A percentile compares a stretch with the other conserved stretches of the same genome.
Conservation (phyloP, 2,329 filamentous ascomycete species). For the Aspergillus costaricaensis region DNA sequence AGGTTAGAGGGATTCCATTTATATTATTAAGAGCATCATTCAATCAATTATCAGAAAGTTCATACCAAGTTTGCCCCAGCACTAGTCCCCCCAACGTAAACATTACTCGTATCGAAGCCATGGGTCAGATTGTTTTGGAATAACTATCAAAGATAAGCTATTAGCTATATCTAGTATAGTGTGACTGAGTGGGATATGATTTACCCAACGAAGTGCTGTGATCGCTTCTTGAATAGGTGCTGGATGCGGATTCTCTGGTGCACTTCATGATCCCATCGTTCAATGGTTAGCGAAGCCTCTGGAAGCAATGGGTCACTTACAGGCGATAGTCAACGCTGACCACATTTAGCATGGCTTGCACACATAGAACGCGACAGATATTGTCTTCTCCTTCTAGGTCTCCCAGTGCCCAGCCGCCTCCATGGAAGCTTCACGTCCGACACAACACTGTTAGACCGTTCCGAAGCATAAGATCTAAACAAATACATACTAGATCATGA, state of each 20-base stretch:
- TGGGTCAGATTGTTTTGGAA: not conserved
- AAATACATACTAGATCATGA: not conserved
- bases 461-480: not conserved
- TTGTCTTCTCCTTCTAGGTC: not conserved
- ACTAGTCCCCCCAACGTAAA: not conserved
- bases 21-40: not conserved
- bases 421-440: not conserved
- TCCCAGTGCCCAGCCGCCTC: not conserved
- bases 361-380: not conserved
- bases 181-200: not conserved
- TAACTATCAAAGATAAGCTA: not conserved
- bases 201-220: not conserved
- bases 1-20: not conserved
- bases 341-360: not conserved
- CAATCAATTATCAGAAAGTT: not conserved
- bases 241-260: not conserved
- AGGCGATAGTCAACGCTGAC: not conserved
- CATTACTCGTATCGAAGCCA: not conserved
- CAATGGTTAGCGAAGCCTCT: no score
- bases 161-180: not conserved
- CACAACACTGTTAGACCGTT: not conserved
- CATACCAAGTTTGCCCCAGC: not conserved
- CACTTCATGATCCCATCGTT: not conserved
- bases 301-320: not conserved
- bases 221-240: not conserved